Percentiles rank a stretch among this genome's conserved stretches.
These are phyloP conservation scores for Calonectria pteridis DNA, from an alignment of 2,329 filamentous ascomycete species.

Conservation along the genomic window DNA sequence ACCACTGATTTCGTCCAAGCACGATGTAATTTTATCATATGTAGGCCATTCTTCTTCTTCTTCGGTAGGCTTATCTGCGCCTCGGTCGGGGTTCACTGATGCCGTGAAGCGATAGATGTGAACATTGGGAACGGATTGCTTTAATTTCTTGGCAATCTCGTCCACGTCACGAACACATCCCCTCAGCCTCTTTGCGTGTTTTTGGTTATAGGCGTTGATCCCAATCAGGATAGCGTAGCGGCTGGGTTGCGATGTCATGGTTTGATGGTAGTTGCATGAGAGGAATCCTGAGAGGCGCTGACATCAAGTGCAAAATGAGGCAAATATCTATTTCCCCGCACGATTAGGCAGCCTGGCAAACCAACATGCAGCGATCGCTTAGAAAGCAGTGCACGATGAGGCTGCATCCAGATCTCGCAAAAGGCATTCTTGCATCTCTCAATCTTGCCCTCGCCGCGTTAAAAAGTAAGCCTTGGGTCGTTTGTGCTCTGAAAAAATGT, in stretches of 20 bases:
- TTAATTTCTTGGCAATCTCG: conserved; percentile 3
- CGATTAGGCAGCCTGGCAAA: not conserved
- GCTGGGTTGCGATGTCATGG: not conserved
- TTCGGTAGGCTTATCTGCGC: not conserved
- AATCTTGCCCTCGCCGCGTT: no score
- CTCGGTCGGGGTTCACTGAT: not conserved
- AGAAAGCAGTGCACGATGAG: not conserved
- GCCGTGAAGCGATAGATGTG: conserved; percentile 19
- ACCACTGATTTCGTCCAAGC: not conserved
- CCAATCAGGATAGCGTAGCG: conserved; percentile 25
- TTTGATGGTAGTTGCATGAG: not conserved
- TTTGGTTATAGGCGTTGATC: conserved; percentile 22
- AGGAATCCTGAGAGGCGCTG: not conserved
- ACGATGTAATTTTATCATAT: not conserved
- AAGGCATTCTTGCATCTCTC: no score
- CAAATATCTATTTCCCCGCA: not conserved
- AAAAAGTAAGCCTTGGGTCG: no score
- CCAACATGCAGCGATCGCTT: not conserved
- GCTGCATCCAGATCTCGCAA: no score
- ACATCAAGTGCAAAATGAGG: not conserved
- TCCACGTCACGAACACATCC: conserved; percentile 26
- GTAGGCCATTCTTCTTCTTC: conserved; percentile 5
- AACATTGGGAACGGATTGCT: not conserved
- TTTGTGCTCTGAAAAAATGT: no score
- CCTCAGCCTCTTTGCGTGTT: not conserved